Percentiles rank a stretch among this genome's conserved stretches.
Conservation (phyloP, 805 yeast species). For the Saturnispora sanitii region DNA sequence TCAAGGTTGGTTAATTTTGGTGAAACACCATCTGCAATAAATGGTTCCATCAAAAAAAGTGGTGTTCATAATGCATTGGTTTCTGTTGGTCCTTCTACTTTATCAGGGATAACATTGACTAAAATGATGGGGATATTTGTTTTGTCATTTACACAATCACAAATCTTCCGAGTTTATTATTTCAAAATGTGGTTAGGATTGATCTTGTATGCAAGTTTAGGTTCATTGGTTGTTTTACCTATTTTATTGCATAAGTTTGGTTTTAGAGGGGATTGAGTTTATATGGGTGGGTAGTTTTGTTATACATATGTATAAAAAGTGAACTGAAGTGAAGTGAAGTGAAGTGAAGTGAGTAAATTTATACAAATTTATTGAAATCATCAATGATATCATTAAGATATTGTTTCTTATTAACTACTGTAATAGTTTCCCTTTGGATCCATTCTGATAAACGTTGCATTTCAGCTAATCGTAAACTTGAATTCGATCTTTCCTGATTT, state of each 20-base stretch:
- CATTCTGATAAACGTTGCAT: conserved; percentile 9
- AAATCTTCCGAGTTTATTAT: conserved; percentile 84
- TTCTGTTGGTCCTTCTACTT: conserved; percentile 81
- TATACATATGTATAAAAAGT: no score
- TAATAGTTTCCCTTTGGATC: conserved; percentile 7
- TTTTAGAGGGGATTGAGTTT: conserved; percentile 26
- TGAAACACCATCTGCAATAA: no score
- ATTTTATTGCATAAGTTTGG: conserved; percentile 57
- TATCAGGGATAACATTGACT: conserved; percentile 85
- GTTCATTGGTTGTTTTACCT: conserved; percentile 73
- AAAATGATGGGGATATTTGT: conserved; percentile 83
- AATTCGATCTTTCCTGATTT: conserved; percentile 6
- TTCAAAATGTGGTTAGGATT: conserved; percentile 91
- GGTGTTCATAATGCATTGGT: no score
- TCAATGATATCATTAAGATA: conserved; percentile 4
- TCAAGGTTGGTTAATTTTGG: not conserved
- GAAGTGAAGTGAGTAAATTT: not conserved
- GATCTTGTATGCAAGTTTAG: conserved; percentile 66
- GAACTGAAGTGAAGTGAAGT: conserved; percentile 12
- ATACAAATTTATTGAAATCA: conserved; percentile 3
- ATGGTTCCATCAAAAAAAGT: no score
- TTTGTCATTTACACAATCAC: conserved; percentile 76
- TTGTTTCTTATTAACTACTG: not conserved
- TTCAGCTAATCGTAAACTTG: conserved; percentile 8
- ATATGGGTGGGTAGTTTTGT: no score